Evolutionary conservation across 148 eudicot species (phyloP), one percentile per base, ranked within the genome.

Genomic region (Camellia lanceoleosa): DNA sequence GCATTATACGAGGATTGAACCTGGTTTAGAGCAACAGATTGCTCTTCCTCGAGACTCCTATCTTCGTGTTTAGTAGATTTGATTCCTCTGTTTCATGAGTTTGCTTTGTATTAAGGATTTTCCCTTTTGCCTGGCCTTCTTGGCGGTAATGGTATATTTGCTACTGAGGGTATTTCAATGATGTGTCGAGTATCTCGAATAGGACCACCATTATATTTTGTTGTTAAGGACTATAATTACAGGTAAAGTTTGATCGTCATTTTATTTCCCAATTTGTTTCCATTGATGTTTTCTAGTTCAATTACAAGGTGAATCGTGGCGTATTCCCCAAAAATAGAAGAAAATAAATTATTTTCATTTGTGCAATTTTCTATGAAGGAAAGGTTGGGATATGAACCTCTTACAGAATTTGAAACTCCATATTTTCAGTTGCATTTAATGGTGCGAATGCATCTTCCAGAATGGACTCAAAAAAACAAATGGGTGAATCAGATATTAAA

Each of bases 41-140:
- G 99, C 94, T 88, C 97, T 97, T 81, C 99, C 99, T 71, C 90
- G 93, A 78, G 94, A 97, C 82, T 97, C 98, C 16, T 97, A 97
- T 86, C 98, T 97, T 82, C 99, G 94, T 98, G 99, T 96, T 74
- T 84, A 61, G 44, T 67, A 64, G 19, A 60, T 38, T 38, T 54
- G 44, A 55, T 56, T 14, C 62, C 44, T 64, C 9, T 5, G 23
- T 51, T 75, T 78, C 74, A 68, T 75, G 72, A 74, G 20, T 68
- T 11, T 68, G 30, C 16, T 7, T 68, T 79, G 41, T 51, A 47
- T 56, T 54, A 15, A 51, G 67, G 66, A 64, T 71, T 4, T 76
- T 75, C 49, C 44, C 74, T 49, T 41, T 78, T 72, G 51, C 60
- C 67, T 56, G 68, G 73, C 68, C 55, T 5, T 43, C 66, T 78